These are phyloP conservation scores for Leptographium flavum DNA, from an alignment of 2,329 filamentous ascomycete genomes.

Conservation along the genomic window DNA sequence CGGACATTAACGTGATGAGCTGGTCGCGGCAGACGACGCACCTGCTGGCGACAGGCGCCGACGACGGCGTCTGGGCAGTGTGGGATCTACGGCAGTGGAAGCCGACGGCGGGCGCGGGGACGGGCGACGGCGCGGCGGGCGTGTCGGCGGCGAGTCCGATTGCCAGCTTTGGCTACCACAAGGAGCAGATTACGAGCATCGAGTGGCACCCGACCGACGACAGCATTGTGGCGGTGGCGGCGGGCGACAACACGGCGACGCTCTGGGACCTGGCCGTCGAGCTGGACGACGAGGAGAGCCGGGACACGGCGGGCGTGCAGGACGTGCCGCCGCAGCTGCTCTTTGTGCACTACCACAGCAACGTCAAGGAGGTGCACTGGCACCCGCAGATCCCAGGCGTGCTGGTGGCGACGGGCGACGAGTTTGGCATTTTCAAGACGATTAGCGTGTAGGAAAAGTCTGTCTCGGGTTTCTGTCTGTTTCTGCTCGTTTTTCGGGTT, in stretches of 20 bases:
- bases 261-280: slow-evolving; percentile 96
- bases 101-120: slow-evolving; percentile 28
- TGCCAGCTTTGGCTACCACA: slow-evolving; percentile 91
- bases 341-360: slow-evolving; percentile 93
- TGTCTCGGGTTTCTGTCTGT: not conserved
- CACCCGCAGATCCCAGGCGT: slow-evolving; percentile 88
- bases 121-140: slow-evolving; percentile 16
- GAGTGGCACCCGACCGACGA: slow-evolving; percentile 98
- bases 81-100: slow-evolving; percentile 98
- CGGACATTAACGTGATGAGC: slow-evolving; percentile 91
- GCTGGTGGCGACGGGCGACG: slow-evolving; percentile 78
- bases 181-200: slow-evolving; percentile 86
- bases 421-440: slow-evolving; percentile 75
- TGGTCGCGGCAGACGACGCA: slow-evolving; percentile 86
- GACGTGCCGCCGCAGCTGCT: slow-evolving; percentile 89
- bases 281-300: slow-evolving; percentile 91
- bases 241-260: slow-evolving; percentile 86
- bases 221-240: slow-evolving; percentile 83
- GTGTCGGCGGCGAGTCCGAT: slow-evolving; percentile 57
- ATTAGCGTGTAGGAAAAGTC: slow-evolving; percentile 51
- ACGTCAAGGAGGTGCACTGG: slow-evolving; percentile 94
- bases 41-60: slow-evolving; percentile 80
- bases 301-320: slow-evolving; percentile 70
- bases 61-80: slow-evolving; percentile 87
- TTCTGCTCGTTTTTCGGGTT: not conserved